Conservation (phyloP, 2,329 filamentous ascomycete species). For the Dactylellina cionopaga region DNA sequence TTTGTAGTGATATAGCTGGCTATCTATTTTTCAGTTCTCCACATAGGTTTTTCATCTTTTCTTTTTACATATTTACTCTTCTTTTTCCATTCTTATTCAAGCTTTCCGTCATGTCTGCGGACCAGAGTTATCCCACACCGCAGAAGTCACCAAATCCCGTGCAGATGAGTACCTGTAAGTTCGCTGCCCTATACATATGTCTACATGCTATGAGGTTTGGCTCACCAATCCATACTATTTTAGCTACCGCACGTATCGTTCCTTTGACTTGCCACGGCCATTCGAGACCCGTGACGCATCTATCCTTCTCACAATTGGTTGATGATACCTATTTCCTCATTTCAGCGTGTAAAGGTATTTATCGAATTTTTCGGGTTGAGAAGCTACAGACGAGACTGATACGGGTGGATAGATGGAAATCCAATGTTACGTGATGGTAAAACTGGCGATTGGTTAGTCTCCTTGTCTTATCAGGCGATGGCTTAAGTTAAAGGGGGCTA, state of each 20-base stretch:
- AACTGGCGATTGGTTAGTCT: conserved; percentile 84
- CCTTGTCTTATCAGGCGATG: too few relatives aligned
- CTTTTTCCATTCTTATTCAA: background rate
- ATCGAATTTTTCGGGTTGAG: background rate
- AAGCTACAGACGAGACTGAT: background rate
- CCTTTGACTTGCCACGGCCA: conserved; percentile 94
- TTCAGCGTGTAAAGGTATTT: conserved; percentile 84
- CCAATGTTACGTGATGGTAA: conserved; percentile 97
- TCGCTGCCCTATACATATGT: background rate
- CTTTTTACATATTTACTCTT: conserved; percentile 2
- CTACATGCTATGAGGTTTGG: background rate
- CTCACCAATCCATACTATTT: conserved; percentile 1
- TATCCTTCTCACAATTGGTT: conserved; percentile 85
- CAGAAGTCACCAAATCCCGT: conserved; percentile 50
- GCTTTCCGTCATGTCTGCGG: conserved; percentile 40
- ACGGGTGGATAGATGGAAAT: conserved; percentile 77
- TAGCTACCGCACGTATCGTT: conserved; percentile 68
- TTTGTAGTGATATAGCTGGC: conserved; percentile 38
- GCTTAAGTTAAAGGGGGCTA: background rate
- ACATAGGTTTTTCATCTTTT: background rate
- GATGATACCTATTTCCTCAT: conserved; percentile 90
- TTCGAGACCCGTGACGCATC: conserved; percentile 88
- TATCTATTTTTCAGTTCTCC: conserved; percentile 24
- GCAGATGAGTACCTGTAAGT: conserved; percentile 32
- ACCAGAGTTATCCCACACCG: conserved; percentile 48